Conservation (phyloP, 1,284 basidiomycete species). For the Prillingera fragicola region DNA sequence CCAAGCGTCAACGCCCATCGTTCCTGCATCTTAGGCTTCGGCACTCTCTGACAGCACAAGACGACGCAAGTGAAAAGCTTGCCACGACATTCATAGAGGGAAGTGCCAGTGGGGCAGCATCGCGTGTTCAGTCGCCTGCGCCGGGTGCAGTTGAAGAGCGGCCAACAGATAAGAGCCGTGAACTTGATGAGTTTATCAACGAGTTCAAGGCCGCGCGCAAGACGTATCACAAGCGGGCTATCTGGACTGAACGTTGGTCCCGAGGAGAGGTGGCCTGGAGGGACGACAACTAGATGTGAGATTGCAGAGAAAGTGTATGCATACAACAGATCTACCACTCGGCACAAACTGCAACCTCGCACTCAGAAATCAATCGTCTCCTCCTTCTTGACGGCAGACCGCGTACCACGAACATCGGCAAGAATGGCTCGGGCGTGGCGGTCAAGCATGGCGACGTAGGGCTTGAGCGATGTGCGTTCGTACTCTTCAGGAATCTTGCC, state of each 20-base stretch:
- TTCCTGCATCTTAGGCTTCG: slow-evolving; percentile 78
- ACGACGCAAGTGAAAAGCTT: slow-evolving; percentile 75
- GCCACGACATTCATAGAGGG: slow-evolving; percentile 72
- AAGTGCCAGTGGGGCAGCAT: slow-evolving; percentile 31
- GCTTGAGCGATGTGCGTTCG: slow-evolving; percentile 60
- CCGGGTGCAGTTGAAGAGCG: slow-evolving; percentile 19
- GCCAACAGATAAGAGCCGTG: slow-evolving; percentile 20
- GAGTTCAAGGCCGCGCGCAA: slow-evolving; percentile 81
- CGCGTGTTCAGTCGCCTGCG: slow-evolving; percentile 46
- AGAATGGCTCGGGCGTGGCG: slow-evolving; percentile 57
- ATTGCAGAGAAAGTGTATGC: too few species aligned
- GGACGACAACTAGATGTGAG: too few species aligned
- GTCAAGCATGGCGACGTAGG: slow-evolving; percentile 87
- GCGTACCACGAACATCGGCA: slow-evolving; percentile 36
- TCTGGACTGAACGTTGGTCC: slow-evolving; percentile 81
- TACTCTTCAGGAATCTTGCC: slow-evolving; percentile 40
- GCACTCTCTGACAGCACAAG: slow-evolving; percentile 79
- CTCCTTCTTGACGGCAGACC: neutral
- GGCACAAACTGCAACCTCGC: too few species aligned
- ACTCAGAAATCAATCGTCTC: neutral
- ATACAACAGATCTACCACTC: neutral
- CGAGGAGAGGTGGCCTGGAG: slow-evolving; percentile 76
- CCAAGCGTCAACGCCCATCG: slow-evolving; percentile 71
- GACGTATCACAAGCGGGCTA: slow-evolving; percentile 78
- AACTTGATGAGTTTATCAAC: slow-evolving; percentile 74